Evolutionary conservation across 257 asterid species (phyloP).

Genomic region (Petunia secreta): DNA sequence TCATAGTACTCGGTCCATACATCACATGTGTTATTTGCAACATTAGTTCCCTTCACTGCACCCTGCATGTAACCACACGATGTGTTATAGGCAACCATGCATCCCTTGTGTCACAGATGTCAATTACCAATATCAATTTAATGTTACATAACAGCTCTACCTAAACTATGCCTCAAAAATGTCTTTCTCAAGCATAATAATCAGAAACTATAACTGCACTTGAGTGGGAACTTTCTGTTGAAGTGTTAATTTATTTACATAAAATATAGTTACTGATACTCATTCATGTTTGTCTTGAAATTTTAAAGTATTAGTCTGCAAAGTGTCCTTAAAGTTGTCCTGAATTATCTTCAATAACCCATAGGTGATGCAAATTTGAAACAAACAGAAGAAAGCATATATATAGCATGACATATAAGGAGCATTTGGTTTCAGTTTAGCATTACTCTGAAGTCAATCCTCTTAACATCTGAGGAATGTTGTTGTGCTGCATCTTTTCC

Average conservation of each 20-base stretch:
- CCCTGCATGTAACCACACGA: constrained; percentile 54
- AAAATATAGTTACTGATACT: not conserved
- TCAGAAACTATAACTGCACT: not conserved
- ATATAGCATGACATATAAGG: not conserved
- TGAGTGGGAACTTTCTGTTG: not conserved
- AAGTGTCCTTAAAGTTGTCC: not conserved
- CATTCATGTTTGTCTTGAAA: not conserved
- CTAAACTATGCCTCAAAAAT: not conserved
- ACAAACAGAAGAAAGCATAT: constrained; percentile 8
- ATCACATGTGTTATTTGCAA: constrained; percentile 67
- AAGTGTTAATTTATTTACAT: not conserved
- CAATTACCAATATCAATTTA: not conserved
- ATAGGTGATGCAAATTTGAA: not conserved
- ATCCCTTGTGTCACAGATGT: not conserved
- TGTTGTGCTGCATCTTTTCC: constrained; percentile 65
- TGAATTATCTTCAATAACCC: not conserved
- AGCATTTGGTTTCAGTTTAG: not conserved
- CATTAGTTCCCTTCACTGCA: constrained; percentile 73
- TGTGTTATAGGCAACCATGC: not conserved
- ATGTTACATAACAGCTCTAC: not conserved
- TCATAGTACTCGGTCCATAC: constrained; percentile 94
- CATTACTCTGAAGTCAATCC: constrained; percentile 78
- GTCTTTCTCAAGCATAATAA: not conserved
- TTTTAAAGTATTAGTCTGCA: not conserved
- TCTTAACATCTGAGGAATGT: constrained; percentile 60